These are phyloP conservation scores for Hyaloscypha variabilis DNA, from an alignment of 495 filamentous ascomycete species.

Conservation along the genomic window DNA sequence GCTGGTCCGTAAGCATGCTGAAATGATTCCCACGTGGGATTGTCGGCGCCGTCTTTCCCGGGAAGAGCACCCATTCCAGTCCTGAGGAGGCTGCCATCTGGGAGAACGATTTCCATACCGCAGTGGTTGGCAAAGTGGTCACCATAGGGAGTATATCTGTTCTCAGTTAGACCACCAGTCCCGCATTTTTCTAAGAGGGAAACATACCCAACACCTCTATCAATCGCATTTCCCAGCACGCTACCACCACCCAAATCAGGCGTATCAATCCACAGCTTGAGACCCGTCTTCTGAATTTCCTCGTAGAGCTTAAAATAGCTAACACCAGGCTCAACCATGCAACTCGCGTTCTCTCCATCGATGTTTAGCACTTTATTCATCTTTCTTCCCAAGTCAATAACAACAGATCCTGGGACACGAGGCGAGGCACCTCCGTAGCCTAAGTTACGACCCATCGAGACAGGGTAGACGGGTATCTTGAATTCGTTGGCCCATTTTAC, in stretches of 20 bases:
- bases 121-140: slow-evolving; percentile 50
- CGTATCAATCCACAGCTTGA: slow-evolving; percentile 55
- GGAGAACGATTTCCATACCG: slow-evolving; percentile 53
- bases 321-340: slow-evolving; percentile 57
- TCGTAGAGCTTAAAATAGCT: slow-evolving; percentile 46
- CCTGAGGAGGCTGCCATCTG: slow-evolving; percentile 47
- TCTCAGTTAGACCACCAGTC: slow-evolving; percentile 17
- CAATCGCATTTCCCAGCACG: slow-evolving; percentile 55
- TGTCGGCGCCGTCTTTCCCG: slow-evolving; percentile 28
- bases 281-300: slow-evolving; percentile 48
- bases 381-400: slow-evolving; percentile 51
- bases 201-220: slow-evolving; percentile 43
- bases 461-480: slow-evolving; percentile 52
- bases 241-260: slow-evolving; percentile 61
- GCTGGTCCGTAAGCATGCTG: slow-evolving; percentile 45
- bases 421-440: slow-evolving; percentile 61
- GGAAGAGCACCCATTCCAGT: slow-evolving; percentile 50
- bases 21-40: slow-evolving; percentile 40
- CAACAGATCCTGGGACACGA: slow-evolving; percentile 51
- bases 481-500: slow-evolving; percentile 50
- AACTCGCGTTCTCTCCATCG: slow-evolving; percentile 49
- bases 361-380: slow-evolving; percentile 58
- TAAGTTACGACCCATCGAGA: slow-evolving; percentile 53
- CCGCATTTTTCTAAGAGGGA: not conserved
- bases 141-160: slow-evolving; percentile 48